Conservation (phyloP, 768 basidiomycete genomes). For the Mycena polygramma region DNA sequence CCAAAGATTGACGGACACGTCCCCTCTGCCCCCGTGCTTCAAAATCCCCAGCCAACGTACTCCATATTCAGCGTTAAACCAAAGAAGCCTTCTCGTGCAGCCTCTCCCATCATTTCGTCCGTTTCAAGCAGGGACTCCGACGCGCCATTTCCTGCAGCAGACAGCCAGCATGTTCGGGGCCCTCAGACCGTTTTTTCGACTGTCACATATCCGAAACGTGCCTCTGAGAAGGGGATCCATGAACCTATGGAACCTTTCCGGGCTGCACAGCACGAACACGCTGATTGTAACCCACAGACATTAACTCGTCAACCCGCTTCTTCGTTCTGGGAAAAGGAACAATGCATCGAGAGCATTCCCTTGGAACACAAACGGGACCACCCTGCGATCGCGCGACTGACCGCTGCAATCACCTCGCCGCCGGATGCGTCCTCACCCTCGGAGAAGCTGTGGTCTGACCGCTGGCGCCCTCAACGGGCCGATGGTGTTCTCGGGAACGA, state of each 20-base stretch:
- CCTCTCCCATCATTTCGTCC: conserved; percentile 9
- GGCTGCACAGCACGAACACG: not conserved
- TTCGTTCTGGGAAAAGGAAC: conserved; percentile 28
- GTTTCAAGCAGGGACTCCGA: conserved; percentile 14
- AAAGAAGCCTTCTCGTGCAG: conserved; percentile 33
- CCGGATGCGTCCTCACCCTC: conserved; percentile 40
- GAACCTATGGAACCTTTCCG: conserved; percentile 12
- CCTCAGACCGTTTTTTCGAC: conserved; percentile 56
- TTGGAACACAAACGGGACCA: conserved; percentile 53
- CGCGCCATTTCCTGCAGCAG: conserved; percentile 63
- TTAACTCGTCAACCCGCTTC: conserved; percentile 16
- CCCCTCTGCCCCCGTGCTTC: conserved; percentile 20
- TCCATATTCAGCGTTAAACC: conserved; percentile 60
- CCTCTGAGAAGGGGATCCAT: not conserved
- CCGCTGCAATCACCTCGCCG: conserved; percentile 38
- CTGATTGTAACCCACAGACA: not conserved
- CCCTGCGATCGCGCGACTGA: conserved; percentile 64
- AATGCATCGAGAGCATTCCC: conserved; percentile 45
- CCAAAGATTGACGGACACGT: conserved; percentile 13
- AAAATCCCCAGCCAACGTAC: conserved; percentile 51
- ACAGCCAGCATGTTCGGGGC: conserved; percentile 74
- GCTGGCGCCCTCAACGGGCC: conserved; percentile 81
- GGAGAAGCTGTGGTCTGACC: conserved; percentile 75
- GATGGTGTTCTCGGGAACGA: conserved; percentile 87
- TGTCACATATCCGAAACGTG: conserved; percentile 20